These are phyloP conservation scores for Pichiaceae sp. DNA, from an alignment of 1,139 yeast genomes.

Conservation along the genomic window DNA sequence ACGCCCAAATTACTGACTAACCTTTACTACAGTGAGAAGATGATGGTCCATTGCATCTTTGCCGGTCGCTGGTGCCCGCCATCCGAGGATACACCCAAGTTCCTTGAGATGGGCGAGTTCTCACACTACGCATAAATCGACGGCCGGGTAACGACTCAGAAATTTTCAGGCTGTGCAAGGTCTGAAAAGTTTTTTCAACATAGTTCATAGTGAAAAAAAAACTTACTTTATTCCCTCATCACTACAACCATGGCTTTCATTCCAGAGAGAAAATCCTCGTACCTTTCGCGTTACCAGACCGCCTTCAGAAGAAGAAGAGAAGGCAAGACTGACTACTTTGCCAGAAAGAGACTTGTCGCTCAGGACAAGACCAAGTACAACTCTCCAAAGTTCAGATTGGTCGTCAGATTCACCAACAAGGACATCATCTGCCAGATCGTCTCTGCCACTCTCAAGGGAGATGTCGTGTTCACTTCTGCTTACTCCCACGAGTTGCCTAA, in stretches of 20 bases:
- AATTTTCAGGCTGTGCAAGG: not conserved
- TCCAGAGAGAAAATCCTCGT: slow-evolving; percentile 73
- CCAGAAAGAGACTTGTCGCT: slow-evolving; percentile 98
- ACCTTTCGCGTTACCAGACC: slow-evolving; percentile 99
- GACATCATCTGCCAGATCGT: slow-evolving; percentile 97
- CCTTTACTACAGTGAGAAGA: slow-evolving; percentile 66
- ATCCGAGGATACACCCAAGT: slow-evolving; percentile 9
- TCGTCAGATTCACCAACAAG: slow-evolving; percentile 99
- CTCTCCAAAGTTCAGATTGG: slow-evolving; percentile 99
- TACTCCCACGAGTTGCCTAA: slow-evolving; percentile 98
- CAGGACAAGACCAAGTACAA: slow-evolving; percentile 99
- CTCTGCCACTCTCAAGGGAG: slow-evolving; percentile 97
- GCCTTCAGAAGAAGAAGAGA: slow-evolving; percentile 99
- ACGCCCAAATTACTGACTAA: slow-evolving; percentile 87
- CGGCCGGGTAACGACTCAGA: not conserved
- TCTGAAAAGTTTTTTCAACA: no score
- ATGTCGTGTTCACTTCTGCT: slow-evolving; percentile 93
- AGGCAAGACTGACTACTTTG: slow-evolving; percentile 99
- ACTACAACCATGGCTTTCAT: slow-evolving; percentile 77
- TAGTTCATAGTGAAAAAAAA: slow-evolving; percentile 51
- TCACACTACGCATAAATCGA: slow-evolving; percentile 11
- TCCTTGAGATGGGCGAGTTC: slow-evolving; percentile 22
- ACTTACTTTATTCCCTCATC: no score
- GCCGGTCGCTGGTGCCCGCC: slow-evolving; percentile 40
- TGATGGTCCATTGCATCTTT: slow-evolving; percentile 85